Base-by-base conservation (phyloP, 2,329 filamentous ascomycete genomes). In the Elsinoe ampelina region DNA sequence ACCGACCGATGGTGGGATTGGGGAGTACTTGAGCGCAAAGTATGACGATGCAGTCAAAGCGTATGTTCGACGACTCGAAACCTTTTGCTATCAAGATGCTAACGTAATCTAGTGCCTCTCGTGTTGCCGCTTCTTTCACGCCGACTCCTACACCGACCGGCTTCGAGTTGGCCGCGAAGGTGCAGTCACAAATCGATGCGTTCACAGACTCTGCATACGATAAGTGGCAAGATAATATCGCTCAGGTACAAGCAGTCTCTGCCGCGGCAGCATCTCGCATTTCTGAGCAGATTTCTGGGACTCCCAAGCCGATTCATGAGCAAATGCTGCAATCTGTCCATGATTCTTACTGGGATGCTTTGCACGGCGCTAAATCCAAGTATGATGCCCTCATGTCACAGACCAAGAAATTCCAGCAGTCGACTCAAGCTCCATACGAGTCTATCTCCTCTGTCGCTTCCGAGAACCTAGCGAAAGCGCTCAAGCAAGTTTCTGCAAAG, bases 261-360 rank as follows among this genome's bases (percentile, higher is more conserved):
- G 78, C 79, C 0, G 81, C 81, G 19, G 87, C 86, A 8, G 81
- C 83, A 63, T 85, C 85, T 1, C 76, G 81, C 22, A 75, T 87
- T 1, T 88, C 85, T 1, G 79, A 76, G 3, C 80, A 87, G 63
- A 78, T 89, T 38, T 82, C 80, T 26, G 86, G 85, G 32, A 83
- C 83, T 20, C 81, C 85, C 1, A 80, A 86, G 64, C 86, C 87
- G 6, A 77, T 81, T 3, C 83, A 89, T 60, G 76, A 87, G 62
- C 76, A 87, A 60, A 79, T 89, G 67, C 73, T 87, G 11, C 79
- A 84, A 7, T 87, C 85, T 0, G 80, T 87, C 8, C 83, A 84
- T 7, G 78, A 76, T 5, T 85, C 80, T 1, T 90, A 89, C 65
- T 84, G 84, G 34, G 79, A 79, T 32, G 84, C 85, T 1, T 66